phyloP scores from a whole-genome alignment of 1,139 yeast species.

The Saccharomyces pastorianus region DNA sequence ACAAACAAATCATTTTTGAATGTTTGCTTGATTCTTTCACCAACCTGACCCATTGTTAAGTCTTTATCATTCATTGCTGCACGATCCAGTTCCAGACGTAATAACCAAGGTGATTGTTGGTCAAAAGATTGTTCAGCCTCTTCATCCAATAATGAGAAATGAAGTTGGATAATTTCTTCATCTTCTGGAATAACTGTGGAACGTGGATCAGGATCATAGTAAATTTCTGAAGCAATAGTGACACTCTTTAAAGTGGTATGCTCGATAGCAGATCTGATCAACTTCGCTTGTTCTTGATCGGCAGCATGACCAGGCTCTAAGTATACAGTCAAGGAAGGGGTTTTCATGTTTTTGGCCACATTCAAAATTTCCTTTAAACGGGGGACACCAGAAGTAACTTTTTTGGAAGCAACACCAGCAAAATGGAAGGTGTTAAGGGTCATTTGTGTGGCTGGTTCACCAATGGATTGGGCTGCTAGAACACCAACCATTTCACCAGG shows the following conservation, averaged over 20 bases:
- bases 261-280: conserved; percentile 92
- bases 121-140: conserved; percentile 89
- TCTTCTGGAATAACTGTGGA: conserved; percentile 94
- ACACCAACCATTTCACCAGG: conserved; percentile 99
- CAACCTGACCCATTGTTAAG: conserved; percentile 96
- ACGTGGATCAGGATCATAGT: conserved; percentile 96
- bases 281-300: conserved; percentile 89
- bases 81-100: conserved; percentile 94
- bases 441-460: conserved; percentile 99
- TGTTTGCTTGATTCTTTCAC: conserved; percentile 86
- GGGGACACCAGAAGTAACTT: conserved; percentile 98
- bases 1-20: conserved; percentile 94
- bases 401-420: conserved; percentile 99
- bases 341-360: conserved; percentile 95
- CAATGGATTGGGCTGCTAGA: conserved; percentile 97
- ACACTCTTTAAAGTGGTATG: conserved; percentile 93
- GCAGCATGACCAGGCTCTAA: conserved; percentile 70
- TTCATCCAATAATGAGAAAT: conserved; percentile 95
- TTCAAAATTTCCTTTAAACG: conserved; percentile 97
- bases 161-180: conserved; percentile 92
- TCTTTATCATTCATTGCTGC: conserved; percentile 98
- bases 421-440: conserved; percentile 98
- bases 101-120: conserved; percentile 95
- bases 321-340: conserved; percentile 95
- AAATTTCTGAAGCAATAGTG: conserved; percentile 94